Percentiles rank a stretch among this genome's conserved stretches.
Evolutionary conservation across 768 basidiomycete genomes (phyloP).

Genomic region (Macrolepiota dolichaula): DNA sequence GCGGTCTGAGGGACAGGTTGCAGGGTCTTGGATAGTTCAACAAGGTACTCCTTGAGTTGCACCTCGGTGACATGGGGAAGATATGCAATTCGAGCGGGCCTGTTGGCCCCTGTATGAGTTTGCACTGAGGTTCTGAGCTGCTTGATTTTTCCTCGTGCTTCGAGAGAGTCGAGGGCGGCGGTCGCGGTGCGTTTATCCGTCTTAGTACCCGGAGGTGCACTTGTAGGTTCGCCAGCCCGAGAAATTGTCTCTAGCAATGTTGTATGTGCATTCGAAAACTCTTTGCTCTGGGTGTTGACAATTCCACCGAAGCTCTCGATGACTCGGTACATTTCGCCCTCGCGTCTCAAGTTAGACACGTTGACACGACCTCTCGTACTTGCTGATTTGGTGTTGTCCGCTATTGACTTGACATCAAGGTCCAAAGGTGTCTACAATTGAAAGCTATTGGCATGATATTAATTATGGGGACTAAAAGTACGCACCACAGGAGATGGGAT

Average conservation of each 20-base stretch:
- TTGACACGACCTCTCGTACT: slow-evolving; percentile 44
- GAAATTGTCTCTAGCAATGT: slow-evolving; percentile 56
- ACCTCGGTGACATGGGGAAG: slow-evolving; percentile 55
- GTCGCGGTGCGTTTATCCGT: slow-evolving; percentile 73
- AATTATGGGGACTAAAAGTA: not conserved
- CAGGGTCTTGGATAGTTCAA: slow-evolving; percentile 41
- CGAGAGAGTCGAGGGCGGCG: slow-evolving; percentile 56
- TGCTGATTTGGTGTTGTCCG: not conserved
- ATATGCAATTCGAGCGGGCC: slow-evolving; percentile 62
- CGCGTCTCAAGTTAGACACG: slow-evolving; percentile 73
- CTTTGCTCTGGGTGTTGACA: slow-evolving; percentile 59
- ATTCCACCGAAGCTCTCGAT: slow-evolving; percentile 69
- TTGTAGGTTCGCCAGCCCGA: slow-evolving; percentile 63
- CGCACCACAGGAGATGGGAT: not conserved
- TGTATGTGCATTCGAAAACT: slow-evolving; percentile 66
- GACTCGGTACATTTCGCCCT: slow-evolving; percentile 73
- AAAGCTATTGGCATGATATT: not conserved
- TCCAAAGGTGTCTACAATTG: not conserved
- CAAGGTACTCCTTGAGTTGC: slow-evolving; percentile 55
- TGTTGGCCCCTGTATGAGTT: slow-evolving; percentile 54
- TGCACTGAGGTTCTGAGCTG: slow-evolving; percentile 63
- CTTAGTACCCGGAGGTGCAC: slow-evolving; percentile 63
- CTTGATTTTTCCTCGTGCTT: slow-evolving; percentile 65
- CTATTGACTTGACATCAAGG: not conserved
- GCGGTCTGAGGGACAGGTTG: slow-evolving; percentile 30